Evolutionary conservation across 352 stramenopile genomes (phyloP), one percentile per base, ranked within the genome.

Genomic region (Phytophthora foliorum): DNA sequence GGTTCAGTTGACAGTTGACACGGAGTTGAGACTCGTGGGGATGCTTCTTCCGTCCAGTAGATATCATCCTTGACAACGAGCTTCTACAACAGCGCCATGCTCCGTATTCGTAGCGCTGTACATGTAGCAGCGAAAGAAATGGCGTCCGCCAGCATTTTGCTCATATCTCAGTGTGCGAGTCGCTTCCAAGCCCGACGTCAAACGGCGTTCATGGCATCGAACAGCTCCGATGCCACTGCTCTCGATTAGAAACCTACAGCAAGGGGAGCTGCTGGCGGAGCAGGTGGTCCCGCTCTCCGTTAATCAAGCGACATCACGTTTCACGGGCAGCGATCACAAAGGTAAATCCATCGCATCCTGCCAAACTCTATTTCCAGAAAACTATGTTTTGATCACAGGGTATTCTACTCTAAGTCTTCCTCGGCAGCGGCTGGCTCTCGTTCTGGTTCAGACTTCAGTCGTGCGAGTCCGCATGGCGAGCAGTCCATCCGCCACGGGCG

Each of bases 391-490:
- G n/a, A 3, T 24, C 17, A 22, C 14, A 62, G 27, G 32, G 5
- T 50, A 55, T 55, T 6, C 0, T 4, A 19, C 19, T 46, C 34
- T 34, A 22, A 25, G 27, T 52, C 24, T 72, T 72, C 57, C 57
- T 56, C 21, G 31, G 24, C 21, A 46, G 24, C 57, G 51, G 48
- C 48, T 72, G 57, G 17, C 17, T 51, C 61, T 69, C 52, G 41
- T 51, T 44, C 42, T 52, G 45, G 32, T 66, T 51, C 19, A 45
- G 29, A 9, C 25, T 29, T 58, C 41, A 63, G 45, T 54, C 62
- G 62, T 65, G 34, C 45, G 22, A 42, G 55, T 38, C 45, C 46
- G 53, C 55, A 65, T 66, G 55, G 53, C 27, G 34, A 19, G 34
- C 14, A 21, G 44, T 22, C 39, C 54, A 34, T 34, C 29, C 29